These are phyloP conservation scores for Nothophytophthora sp. DNA, from an alignment of 352 stramenopile species.

Conservation along the genomic window DNA sequence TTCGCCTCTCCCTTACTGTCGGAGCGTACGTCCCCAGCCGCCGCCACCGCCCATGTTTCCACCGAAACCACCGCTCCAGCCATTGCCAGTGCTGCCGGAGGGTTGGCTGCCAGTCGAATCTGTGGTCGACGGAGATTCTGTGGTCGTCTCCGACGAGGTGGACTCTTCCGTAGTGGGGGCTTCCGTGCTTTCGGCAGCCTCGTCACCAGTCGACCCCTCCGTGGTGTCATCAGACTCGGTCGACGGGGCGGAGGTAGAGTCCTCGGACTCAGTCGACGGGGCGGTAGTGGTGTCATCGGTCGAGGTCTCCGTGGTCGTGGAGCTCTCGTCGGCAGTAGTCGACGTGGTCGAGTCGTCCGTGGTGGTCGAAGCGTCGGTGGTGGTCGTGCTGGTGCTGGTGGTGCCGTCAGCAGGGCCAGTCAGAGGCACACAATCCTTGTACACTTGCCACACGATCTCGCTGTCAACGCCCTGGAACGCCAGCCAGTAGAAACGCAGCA, in stretches of 20 bases:
- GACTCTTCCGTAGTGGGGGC: no score
- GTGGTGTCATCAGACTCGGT: slow-evolving; percentile 1
- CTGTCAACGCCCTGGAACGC: no score
- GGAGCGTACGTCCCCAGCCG: no score
- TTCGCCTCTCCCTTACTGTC: no score
- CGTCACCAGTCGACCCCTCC: neutral
- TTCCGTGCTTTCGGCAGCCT: neutral
- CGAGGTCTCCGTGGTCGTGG: neutral
- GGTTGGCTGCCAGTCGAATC: slow-evolving; percentile 3
- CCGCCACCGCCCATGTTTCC: no score
- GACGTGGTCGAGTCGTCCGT: slow-evolving; percentile 12
- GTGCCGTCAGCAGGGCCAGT: slow-evolving; percentile 18
- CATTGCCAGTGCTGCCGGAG: slow-evolving; percentile 12
- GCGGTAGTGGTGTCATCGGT: slow-evolving; percentile 1
- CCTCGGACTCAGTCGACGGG: neutral
- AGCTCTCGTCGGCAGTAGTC: neutral
- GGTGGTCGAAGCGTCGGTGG: neutral
- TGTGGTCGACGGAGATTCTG: neutral
- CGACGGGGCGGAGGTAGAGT: slow-evolving; percentile 4
- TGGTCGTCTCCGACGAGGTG: no score
- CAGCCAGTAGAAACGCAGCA: no score
- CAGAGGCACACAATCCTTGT: slow-evolving; percentile 45
- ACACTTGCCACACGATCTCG: slow-evolving; percentile 33
- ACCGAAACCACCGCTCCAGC: slow-evolving; percentile 26
- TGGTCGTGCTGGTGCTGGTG: slow-evolving; percentile 11